These are phyloP conservation scores for Stagonosporopsis chrysanthemi DNA, from an alignment of 2,329 filamentous ascomycete genomes.

Conservation along the genomic window DNA sequence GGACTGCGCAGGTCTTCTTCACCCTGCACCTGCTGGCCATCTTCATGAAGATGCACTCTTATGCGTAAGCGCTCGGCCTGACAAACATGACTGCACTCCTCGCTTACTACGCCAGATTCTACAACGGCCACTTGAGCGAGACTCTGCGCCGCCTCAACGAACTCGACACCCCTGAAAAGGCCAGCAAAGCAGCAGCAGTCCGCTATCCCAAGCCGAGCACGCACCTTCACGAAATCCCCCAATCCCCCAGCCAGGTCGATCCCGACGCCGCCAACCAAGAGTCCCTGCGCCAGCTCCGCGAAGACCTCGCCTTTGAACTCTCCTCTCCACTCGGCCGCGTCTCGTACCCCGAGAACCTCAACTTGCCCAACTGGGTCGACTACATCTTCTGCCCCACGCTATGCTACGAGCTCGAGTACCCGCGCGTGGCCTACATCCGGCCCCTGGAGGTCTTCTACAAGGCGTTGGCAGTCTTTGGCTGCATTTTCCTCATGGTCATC, in stretches of 20 bases:
- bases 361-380: slow-evolving; percentile 80
- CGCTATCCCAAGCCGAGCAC: slow-evolving; percentile 67
- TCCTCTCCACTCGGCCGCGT: slow-evolving; percentile 89
- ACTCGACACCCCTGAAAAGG: slow-evolving; percentile 78
- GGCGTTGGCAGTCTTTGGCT: slow-evolving; percentile 88
- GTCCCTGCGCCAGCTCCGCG: slow-evolving; percentile 72
- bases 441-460: slow-evolving; percentile 87
- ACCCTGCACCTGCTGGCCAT: slow-evolving; percentile 88
- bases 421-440: slow-evolving; percentile 75
- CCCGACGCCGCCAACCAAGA: slow-evolving; percentile 48
- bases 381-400: slow-evolving; percentile 92
- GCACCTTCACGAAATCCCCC: slow-evolving; percentile 63
- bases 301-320: slow-evolving; percentile 87
- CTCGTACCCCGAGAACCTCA: slow-evolving; percentile 90
- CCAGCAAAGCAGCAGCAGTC: slow-evolving; percentile 74
- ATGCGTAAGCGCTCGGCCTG: slow-evolving; percentile 59
- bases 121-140: slow-evolving; percentile 93
- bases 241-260: slow-evolving; percentile 54
- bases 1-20: slow-evolving; percentile 96
- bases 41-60: slow-evolving; percentile 99
- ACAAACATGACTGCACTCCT: neutral
- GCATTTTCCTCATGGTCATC: slow-evolving; percentile 92
- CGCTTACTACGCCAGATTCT: slow-evolving; percentile 65
- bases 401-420: slow-evolving; percentile 98
- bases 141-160: slow-evolving; percentile 80